Evolutionary conservation across 2,329 filamentous ascomycete species (phyloP).

Genomic region (Coleophoma crateriformis): DNA sequence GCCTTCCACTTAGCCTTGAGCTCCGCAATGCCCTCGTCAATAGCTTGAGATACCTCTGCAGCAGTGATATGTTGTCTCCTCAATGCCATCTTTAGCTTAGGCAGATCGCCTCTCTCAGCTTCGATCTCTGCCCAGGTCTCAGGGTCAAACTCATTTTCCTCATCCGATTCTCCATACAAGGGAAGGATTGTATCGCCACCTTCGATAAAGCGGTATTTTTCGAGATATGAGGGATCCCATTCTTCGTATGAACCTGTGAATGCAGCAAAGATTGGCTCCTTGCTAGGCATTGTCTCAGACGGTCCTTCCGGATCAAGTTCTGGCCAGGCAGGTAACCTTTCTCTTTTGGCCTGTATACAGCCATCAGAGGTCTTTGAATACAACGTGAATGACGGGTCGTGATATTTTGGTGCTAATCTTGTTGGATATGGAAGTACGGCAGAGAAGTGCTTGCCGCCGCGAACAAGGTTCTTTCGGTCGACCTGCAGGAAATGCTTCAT

Average conservation of each 20-base stretch:
- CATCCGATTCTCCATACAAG: slow-evolving; percentile 48
- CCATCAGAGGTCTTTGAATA: slow-evolving; percentile 15
- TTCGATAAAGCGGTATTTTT: slow-evolving; percentile 34
- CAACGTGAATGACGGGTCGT: slow-evolving; percentile 26
- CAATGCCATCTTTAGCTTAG: slow-evolving; percentile 25
- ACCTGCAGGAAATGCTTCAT: slow-evolving; percentile 35
- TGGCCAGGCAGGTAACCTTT: slow-evolving; percentile 23
- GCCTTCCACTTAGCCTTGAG: slow-evolving; percentile 51
- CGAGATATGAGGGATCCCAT: slow-evolving; percentile 21
- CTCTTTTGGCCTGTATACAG: slow-evolving; percentile 16
- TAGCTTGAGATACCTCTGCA: slow-evolving; percentile 42
- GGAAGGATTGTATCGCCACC: slow-evolving; percentile 40
- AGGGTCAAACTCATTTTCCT: slow-evolving; percentile 48
- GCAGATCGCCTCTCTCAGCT: slow-evolving; percentile 35
- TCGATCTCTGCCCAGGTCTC: slow-evolving; percentile 58
- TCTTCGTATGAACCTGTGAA: slow-evolving; percentile 4
- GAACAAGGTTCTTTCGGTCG: slow-evolving; percentile 8
- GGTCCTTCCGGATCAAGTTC: slow-evolving; percentile 15
- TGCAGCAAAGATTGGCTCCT: slow-evolving; percentile 6
- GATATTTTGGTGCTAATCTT: slow-evolving; percentile 15
- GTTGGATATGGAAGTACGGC: slow-evolving; percentile 23
- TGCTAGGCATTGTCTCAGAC: slow-evolving; percentile 5
- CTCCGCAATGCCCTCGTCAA: slow-evolving; percentile 47
- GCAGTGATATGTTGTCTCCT: slow-evolving; percentile 28
- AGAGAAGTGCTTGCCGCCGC: slow-evolving; percentile 10